phyloP scores from a whole-genome alignment of 2,329 filamentous ascomycete genomes.

The Trichoderma brevicompactum region DNA sequence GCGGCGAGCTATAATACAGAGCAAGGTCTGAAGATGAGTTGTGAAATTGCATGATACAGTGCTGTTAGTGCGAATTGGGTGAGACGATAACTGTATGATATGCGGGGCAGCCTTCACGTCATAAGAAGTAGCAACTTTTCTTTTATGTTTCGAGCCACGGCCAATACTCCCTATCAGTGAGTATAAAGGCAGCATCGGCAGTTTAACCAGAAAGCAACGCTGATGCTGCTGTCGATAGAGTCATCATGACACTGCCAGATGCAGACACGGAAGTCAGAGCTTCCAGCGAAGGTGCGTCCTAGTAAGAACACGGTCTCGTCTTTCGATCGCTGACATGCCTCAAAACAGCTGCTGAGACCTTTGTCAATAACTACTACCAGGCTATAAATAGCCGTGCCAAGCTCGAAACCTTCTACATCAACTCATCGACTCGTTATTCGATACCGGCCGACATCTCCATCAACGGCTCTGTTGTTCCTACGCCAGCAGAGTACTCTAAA shows the following conservation, averaged over 20 bases:
- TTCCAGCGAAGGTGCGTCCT: constrained; percentile 51
- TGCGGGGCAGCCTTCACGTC: constrained; percentile 26
- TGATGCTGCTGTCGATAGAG: not conserved
- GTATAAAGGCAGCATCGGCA: not conserved
- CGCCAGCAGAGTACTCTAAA: constrained; percentile 67
- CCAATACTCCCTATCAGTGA: too few species aligned
- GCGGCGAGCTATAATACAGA: not conserved
- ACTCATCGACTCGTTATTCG: constrained; percentile 56
- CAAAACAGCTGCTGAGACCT: constrained; percentile 67
- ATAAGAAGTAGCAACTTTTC: constrained; percentile 3
- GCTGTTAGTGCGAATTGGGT: constrained; percentile 30
- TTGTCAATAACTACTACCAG: constrained; percentile 75
- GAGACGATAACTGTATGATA: constrained; percentile 31
- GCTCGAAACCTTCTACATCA: constrained; percentile 73
- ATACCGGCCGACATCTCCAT: constrained; percentile 73
- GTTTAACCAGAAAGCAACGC: not conserved
- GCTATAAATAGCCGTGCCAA: constrained; percentile 67
- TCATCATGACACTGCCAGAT: constrained; percentile 44
- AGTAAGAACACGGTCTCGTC: too few species aligned
- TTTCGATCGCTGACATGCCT: constrained; percentile 9
- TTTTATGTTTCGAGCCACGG: not conserved
- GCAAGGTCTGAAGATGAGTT: not conserved
- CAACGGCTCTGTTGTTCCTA: constrained; percentile 72
- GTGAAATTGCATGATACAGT: constrained; percentile 28
- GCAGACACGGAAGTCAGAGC: constrained; percentile 51